Evolutionary conservation across 306 rosid genomes (phyloP).

Genomic region (Cyclanthera cordifolia): DNA sequence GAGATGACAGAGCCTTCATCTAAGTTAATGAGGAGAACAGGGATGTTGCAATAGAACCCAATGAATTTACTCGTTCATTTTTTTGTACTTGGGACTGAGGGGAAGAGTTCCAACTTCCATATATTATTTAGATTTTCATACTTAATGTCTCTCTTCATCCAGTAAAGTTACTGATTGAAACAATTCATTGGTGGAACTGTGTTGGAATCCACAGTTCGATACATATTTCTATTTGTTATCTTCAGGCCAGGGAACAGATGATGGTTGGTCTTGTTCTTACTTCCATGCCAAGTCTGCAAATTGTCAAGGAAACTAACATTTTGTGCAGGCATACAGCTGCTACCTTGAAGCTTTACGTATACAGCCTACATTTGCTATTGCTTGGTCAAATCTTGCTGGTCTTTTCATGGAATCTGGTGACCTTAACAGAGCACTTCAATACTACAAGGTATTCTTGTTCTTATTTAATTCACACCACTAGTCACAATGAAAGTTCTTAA

Average conservation of each 20-base stretch:
- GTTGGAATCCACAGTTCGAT: slow-evolving; percentile 59
- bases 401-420: slow-evolving; percentile 98
- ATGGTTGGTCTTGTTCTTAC: slow-evolving; percentile 82
- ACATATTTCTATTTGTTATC: slow-evolving; percentile 77
- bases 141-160: slow-evolving; percentile 33
- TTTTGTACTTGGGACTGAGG: slow-evolving; percentile 19
- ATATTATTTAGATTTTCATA: slow-evolving; percentile 41
- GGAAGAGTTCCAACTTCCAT: slow-evolving; percentile 28
- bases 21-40: not conserved
- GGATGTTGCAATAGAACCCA: not conserved
- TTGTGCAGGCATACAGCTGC: slow-evolving; percentile 99
- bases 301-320: slow-evolving; percentile 84
- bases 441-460: slow-evolving; percentile 54
- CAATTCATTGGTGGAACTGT: slow-evolving; percentile 75
- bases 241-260: slow-evolving; percentile 80
- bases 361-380: slow-evolving; percentile 92
- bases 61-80: not conserved
- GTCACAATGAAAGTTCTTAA: not conserved
- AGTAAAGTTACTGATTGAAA: slow-evolving; percentile 60
- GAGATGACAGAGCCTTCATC: not conserved
- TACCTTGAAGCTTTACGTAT: slow-evolving; percentile 93
- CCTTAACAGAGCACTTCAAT: slow-evolving; percentile 87
- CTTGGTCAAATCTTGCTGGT: slow-evolving; percentile 99
- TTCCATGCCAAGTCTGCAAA: slow-evolving; percentile 75
- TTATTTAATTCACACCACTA: slow-evolving; percentile 10